These are phyloP conservation scores for Pythium angustatum DNA, from an alignment of 352 stramenopile genomes.

Conservation along the genomic window DNA sequence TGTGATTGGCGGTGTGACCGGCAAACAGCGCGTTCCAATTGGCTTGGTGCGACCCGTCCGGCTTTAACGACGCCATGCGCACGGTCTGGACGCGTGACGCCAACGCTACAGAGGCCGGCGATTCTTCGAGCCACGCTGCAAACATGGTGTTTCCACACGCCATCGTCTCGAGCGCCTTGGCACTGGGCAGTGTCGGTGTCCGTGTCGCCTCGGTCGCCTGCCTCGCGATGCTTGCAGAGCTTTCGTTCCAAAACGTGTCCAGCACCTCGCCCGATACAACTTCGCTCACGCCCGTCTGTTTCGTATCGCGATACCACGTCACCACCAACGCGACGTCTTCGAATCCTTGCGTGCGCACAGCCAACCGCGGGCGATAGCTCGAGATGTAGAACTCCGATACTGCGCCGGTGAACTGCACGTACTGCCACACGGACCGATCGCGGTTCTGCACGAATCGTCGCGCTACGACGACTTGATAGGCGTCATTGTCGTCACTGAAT, in stretches of 20 bases:
- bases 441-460: constrained; percentile 54
- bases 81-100: constrained; percentile 8
- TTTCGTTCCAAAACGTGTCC: constrained; percentile 45
- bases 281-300: constrained; percentile 41
- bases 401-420: constrained; percentile 37
- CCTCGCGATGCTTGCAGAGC: constrained; percentile 32
- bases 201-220: neutral
- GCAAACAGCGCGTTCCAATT: constrained; percentile 18
- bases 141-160: constrained; percentile 46
- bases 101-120: constrained; percentile 7
- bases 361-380: constrained; percentile 41
- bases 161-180: constrained; percentile 27
- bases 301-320: constrained; percentile 59
- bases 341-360: constrained; percentile 46
- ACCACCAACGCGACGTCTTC: constrained; percentile 53
- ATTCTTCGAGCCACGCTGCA: constrained; percentile 47
- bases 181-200: constrained; percentile 3
- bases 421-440: constrained; percentile 57
- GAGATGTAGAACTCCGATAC: constrained; percentile 44
- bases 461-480: constrained; percentile 54
- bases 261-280: constrained; percentile 48
- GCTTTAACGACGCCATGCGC: constrained; percentile 15
- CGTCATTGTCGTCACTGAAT: constrained; percentile 27
- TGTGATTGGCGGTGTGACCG: constrained; percentile 45
- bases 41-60: neutral